phyloP scores from a whole-genome alignment of 2,329 filamentous ascomycete species.

The Hypomyces rosellus region DNA sequence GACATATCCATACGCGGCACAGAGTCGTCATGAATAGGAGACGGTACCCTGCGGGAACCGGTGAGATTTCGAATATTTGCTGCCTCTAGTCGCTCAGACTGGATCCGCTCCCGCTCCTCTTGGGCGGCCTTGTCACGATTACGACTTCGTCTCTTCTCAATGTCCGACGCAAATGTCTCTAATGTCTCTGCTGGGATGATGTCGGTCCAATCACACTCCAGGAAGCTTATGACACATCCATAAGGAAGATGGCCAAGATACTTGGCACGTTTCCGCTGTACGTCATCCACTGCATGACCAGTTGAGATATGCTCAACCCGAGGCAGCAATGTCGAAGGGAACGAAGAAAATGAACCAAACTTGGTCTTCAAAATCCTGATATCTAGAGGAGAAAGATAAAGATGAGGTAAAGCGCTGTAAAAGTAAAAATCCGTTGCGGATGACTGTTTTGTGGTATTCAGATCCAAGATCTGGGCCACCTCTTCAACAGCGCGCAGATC shows the following conservation, averaged over 20 bases:
- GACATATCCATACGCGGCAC: constrained; percentile 42
- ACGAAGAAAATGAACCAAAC: constrained; percentile 74
- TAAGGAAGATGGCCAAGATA: constrained; percentile 82
- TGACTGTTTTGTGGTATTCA: constrained; percentile 16
- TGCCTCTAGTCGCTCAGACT: constrained; percentile 75
- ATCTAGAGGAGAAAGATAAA: constrained; percentile 84
- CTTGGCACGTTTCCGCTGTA: constrained; percentile 73
- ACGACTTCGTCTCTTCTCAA: constrained; percentile 66
- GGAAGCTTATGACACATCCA: constrained; percentile 84
- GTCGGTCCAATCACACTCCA: constrained; percentile 94
- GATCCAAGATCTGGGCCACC: constrained; percentile 10
- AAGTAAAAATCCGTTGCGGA: constrained; percentile 65
- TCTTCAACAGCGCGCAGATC: constrained; percentile 31
- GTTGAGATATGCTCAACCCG: constrained; percentile 85
- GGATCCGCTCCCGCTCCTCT: constrained; percentile 77
- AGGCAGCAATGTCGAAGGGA: constrained; percentile 80
- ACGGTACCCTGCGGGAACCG: constrained; percentile 33
- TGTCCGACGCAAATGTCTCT: constrained; percentile 68
- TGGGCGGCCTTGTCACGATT: constrained; percentile 78
- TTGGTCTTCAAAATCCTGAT: constrained; percentile 88
- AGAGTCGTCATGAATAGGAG: constrained; percentile 32
- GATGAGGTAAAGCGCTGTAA: constrained; percentile 79
- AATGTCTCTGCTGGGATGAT: constrained; percentile 71
- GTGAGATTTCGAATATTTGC: constrained; percentile 54
- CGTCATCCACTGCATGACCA: constrained; percentile 81